Evolutionary conservation across 2,329 filamentous ascomycete genomes (phyloP).

Genomic region (Claviceps sp.): DNA sequence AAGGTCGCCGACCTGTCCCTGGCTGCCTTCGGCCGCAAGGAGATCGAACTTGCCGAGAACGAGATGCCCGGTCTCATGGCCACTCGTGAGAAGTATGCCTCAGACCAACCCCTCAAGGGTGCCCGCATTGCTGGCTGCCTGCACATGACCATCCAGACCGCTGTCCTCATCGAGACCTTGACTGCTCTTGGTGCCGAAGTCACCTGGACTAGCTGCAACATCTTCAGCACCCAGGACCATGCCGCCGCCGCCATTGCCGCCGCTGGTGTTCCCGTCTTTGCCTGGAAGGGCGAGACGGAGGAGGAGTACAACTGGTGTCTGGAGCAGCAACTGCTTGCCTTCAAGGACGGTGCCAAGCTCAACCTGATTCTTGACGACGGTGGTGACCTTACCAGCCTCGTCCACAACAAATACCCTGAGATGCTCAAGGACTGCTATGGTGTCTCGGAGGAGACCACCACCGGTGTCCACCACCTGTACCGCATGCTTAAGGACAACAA

Average conservation of each 20-base stretch:
- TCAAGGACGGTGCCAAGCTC: slow-evolving; percentile 92
- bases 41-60: slow-evolving; percentile 95
- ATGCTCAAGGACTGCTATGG: slow-evolving; percentile 97
- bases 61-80: slow-evolving; percentile 98
- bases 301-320: slow-evolving; percentile 99
- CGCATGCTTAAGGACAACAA: slow-evolving; percentile 84
- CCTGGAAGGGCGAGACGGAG: slow-evolving; percentile 84
- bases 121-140: slow-evolving; percentile 95
- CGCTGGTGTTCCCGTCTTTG: slow-evolving; percentile 72
- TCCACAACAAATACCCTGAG: slow-evolving; percentile 97
- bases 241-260: slow-evolving; percentile 95
- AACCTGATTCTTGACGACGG: slow-evolving; percentile 99
- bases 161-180: slow-evolving; percentile 97
- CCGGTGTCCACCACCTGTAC: slow-evolving; percentile 98
- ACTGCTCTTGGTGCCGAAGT: slow-evolving; percentile 90
- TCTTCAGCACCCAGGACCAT: slow-evolving; percentile 98
- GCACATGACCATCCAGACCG: slow-evolving; percentile 99
- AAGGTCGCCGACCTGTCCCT: slow-evolving; percentile 98
- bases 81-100: slow-evolving; percentile 81
- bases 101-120: slow-evolving; percentile 85
- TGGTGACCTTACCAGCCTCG: slow-evolving; percentile 89
- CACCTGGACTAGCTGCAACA: slow-evolving; percentile 99
- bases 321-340: slow-evolving; percentile 92
- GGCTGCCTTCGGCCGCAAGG: slow-evolving; percentile 95
- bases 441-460: slow-evolving; percentile 99